These are phyloP conservation scores for Alternaria atra DNA, from an alignment of 2,329 filamentous ascomycete genomes.

Conservation along the genomic window DNA sequence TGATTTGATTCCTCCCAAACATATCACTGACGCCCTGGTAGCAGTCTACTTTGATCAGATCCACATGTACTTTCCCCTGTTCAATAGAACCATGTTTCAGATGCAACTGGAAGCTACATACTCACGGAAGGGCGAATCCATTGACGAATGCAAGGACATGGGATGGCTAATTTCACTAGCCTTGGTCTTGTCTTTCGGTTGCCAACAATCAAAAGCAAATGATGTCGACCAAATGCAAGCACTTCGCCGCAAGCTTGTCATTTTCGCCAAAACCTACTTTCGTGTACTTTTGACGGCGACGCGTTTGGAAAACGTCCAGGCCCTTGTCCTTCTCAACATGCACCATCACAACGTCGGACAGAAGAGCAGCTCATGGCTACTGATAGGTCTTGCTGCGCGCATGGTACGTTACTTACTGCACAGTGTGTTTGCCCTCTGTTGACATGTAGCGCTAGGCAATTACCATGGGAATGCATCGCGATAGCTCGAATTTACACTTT, in stretches of 20 bases:
- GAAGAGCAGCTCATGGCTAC: constrained; percentile 53
- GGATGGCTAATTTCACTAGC: constrained; percentile 56
- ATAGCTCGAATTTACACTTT: constrained; percentile 51
- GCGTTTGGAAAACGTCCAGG: constrained; percentile 55
- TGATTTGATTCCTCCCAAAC: constrained; percentile 46
- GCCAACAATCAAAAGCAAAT: constrained; percentile 50
- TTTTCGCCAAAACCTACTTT: constrained; percentile 46
- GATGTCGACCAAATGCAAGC: constrained; percentile 30
- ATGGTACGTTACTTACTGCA: constrained; percentile 35
- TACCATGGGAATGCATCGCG: constrained; percentile 57
- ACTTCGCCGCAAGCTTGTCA: constrained; percentile 35
- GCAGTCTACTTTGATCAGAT: constrained; percentile 53
- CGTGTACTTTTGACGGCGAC: constrained; percentile 51
- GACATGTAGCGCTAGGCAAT: constrained; percentile 42
- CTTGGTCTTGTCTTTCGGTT: constrained; percentile 55
- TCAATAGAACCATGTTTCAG: constrained; percentile 54
- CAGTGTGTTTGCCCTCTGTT: not conserved
- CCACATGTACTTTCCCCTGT: constrained; percentile 51
- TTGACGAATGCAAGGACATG: constrained; percentile 47
- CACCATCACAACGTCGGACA: constrained; percentile 56
- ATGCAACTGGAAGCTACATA: constrained; percentile 52
- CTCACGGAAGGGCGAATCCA: constrained; percentile 29
- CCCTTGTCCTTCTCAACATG: constrained; percentile 53
- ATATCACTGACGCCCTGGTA: constrained; percentile 51
- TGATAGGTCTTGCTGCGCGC: constrained; percentile 54